phyloP scores from a whole-genome alignment of 805 yeast genomes.

The Cyberlindnera nakhonratchasimensis region DNA sequence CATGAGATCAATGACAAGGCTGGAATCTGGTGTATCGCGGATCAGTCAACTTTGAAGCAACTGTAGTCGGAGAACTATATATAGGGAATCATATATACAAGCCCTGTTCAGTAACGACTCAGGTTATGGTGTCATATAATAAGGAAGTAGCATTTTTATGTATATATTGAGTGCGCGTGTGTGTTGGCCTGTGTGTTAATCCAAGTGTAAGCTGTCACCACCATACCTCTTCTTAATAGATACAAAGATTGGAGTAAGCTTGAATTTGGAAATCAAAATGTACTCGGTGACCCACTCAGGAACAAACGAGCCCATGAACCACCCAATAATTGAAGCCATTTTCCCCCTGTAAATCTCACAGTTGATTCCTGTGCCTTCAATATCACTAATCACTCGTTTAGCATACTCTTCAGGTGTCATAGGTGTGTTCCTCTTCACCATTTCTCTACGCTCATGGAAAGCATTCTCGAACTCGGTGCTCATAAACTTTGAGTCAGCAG shows the following conservation, averaged over 20 bases:
- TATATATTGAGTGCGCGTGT: not conserved
- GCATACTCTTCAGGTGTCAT: constrained; percentile 61
- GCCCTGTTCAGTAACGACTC: too few relatives aligned
- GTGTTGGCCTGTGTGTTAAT: constrained; percentile 7
- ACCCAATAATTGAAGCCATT: constrained; percentile 36
- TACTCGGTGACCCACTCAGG: constrained; percentile 49
- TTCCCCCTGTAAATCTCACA: constrained; percentile 59
- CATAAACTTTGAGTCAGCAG: constrained; percentile 51
- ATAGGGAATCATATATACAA: too few relatives aligned
- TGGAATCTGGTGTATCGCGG: too few relatives aligned
- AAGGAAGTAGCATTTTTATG: too few relatives aligned
- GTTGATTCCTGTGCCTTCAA: constrained; percentile 34
- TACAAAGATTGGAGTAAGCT: constrained; percentile 33
- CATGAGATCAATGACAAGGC: too few relatives aligned
- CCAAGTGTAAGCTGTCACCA: constrained; percentile 21
- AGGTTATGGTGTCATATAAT: too few relatives aligned
- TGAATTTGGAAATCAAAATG: constrained; percentile 39
- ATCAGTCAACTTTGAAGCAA: too few relatives aligned
- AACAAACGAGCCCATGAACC: constrained; percentile 32
- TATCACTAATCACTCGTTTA: constrained; percentile 47
- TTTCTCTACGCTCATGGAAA: constrained; percentile 47
- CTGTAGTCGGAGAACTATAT: too few relatives aligned
- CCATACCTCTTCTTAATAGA: constrained; percentile 25
- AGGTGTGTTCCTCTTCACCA: constrained; percentile 60
- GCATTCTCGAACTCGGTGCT: constrained; percentile 49